Percentiles rank a stretch among this genome's conserved stretches.
These are phyloP conservation scores for Ricinus communis DNA, from an alignment of 345 rosid genomes.

Conservation along the genomic window DNA sequence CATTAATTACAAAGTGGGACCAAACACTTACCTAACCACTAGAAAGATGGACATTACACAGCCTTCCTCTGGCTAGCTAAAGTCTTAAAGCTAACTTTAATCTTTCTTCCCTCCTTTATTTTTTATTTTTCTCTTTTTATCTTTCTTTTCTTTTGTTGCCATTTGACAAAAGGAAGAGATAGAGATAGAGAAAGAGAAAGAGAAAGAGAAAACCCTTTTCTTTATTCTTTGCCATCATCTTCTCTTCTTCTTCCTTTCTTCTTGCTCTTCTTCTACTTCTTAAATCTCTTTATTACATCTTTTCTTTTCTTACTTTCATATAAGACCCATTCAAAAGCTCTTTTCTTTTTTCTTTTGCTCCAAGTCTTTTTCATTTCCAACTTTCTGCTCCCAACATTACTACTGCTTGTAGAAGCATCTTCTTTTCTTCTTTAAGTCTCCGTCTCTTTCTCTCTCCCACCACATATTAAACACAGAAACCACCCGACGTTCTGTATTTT, in stretches of 20 bases:
- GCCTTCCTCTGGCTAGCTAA: neutral
- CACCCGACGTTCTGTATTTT: conserved; percentile 5
- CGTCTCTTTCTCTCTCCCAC: conserved; percentile 21
- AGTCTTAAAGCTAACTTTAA: neutral
- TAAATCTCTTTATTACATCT: neutral
- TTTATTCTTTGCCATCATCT: too few species aligned
- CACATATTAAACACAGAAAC: neutral
- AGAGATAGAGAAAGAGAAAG: too few species aligned
- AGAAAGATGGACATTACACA: conserved; percentile 13
- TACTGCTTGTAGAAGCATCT: conserved; percentile 34
- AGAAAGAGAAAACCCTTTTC: neutral
- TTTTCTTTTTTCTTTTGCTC: conserved; percentile 3
- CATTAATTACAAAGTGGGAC: conserved; percentile 37
- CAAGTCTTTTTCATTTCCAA: conserved; percentile 2
- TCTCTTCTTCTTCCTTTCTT: neutral
- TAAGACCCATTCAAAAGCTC: conserved; percentile 19
- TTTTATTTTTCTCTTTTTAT: neutral
- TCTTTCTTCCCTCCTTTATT: neutral
- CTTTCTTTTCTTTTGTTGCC: neutral
- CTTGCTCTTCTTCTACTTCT: neutral
- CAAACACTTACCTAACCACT: conserved; percentile 40
- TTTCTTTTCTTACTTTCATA: neutral
- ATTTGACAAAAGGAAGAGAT: conserved; percentile 1
- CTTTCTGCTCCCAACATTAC: conserved; percentile 32
- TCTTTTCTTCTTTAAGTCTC: conserved; percentile 17